phyloP scores from a whole-genome alignment of 2,329 filamentous ascomycete genomes.

The Zalaria obscura region DNA sequence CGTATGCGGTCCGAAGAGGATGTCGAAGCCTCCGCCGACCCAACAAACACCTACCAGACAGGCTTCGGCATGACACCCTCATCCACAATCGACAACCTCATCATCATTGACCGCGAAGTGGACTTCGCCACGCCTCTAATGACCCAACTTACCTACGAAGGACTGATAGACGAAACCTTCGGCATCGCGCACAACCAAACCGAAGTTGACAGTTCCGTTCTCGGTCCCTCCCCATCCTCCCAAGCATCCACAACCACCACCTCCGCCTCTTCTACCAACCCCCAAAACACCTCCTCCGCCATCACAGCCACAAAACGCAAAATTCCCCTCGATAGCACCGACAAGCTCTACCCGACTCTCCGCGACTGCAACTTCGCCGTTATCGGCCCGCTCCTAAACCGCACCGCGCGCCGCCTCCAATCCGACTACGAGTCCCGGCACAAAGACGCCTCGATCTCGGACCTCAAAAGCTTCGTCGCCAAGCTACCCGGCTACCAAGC shows the following conservation, averaged over 20 bases:
- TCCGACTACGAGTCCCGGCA: conserved; percentile 82
- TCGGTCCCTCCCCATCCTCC: conserved; percentile 51
- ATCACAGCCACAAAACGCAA: conserved; percentile 51
- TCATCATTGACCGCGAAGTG: conserved; percentile 89
- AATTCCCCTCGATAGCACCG: conserved; percentile 74
- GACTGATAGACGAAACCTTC: conserved; percentile 85
- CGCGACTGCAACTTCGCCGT: conserved; percentile 92
- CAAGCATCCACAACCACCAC: conserved; percentile 11
- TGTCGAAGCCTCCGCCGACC: conserved; percentile 26
- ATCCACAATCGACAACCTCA: conserved; percentile 73
- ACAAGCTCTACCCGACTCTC: conserved; percentile 76
- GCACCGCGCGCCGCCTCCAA: conserved; percentile 73
- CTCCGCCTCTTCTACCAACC: conserved; percentile 12
- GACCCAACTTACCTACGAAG: conserved; percentile 93
- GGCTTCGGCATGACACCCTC: conserved; percentile 66
- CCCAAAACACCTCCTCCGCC: conserved; percentile 43
- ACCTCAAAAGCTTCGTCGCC: conserved; percentile 88
- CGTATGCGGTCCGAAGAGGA: conserved; percentile 91
- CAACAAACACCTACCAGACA: conserved; percentile 30
- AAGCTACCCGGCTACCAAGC: conserved; percentile 85
- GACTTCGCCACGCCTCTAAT: conserved; percentile 86
- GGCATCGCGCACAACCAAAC: conserved; percentile 85
- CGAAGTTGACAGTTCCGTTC: conserved; percentile 80
- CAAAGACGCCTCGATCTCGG: conserved; percentile 68
- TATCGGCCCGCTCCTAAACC: conserved; percentile 77